Evolutionary conservation across 257 asterid genomes (phyloP), one percentile per base, ranked within the genome.

Genomic region (Forsythia suspensa): DNA sequence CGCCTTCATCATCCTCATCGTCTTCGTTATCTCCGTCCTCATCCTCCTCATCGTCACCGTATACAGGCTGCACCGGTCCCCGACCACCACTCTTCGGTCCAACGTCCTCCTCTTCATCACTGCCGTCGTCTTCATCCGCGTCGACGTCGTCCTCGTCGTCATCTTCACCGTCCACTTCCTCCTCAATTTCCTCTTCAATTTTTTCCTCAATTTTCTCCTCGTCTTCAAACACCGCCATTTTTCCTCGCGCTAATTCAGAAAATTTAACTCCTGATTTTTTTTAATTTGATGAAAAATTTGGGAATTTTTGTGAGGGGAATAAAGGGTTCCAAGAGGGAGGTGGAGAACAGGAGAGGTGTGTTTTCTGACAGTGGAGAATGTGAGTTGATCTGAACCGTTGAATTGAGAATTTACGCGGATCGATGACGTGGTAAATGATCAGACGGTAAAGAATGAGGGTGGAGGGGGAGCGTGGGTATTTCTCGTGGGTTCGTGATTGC

Each of bases 201-300:
- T 76, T 86, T 79, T 85, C 55, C 85, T 84, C 87, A 41, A 85
- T 81, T 3, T 83, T 88, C 18, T 82, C 80, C 74, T 85, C 92
- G 75, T 90, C 91, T 34, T 86, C 95, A 51, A 80, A 82, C 37
- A 87, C 90, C 76, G 92, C 89, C 95, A 91, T 88, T 6, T 70
- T 76, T 82, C 76, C 51, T 24, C 18, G 70, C 24, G 70, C 39
- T 63, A 63, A 63, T 51, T 73, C 81, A 80, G 72, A 78, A 72
- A 48, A 24, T 55, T 44, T 8, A 5, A 63, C 16, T 46, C 4
- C 18, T 78, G 40, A 24, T 21, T 82, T 77, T 82, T 77, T 9
- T 38, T 61, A 61, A 21, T 72, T 75, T 81, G 61, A 72, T 55
- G 11, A 8, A 44, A 74, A 78, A 55, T 37, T 24, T 5, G 61